Evolutionary conservation across 163 green algal species (phyloP), one percentile per base, ranked within the genome.

Genomic region (Chlorella variabilis): DNA sequence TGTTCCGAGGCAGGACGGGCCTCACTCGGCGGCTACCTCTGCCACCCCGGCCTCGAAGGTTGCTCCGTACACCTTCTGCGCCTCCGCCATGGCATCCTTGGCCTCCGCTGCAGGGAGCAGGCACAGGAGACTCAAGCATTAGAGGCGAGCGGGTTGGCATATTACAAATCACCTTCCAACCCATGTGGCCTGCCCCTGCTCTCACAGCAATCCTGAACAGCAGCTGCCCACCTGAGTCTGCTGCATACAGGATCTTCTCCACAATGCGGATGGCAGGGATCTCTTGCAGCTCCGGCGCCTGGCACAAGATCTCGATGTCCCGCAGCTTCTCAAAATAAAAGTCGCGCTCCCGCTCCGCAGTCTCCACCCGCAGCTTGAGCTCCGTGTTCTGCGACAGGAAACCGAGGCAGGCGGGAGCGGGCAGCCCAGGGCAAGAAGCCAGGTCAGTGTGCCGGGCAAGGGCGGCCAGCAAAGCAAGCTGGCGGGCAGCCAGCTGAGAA

Each of bases 301-400:
- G 95, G 90, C 96, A 98, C n/a, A 99, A 82, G 36, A 77, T 82
- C 81, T 98, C 93, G 2, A 97, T 87, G 33, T 93, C 90, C n/a
- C 89, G 84, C 69, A 91, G 73, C 71, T 85, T 88, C 68, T 85
- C 75, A 85, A 89, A 90, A 71, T 87, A 87, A 39, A 87, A 89
- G 41, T 90, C 84, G 34, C 93, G 87, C 84, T 97, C 93, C 49
- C 91, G 88, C 84, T 94, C 88, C 13, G 87, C 83, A 15, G 84
- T 90, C 49, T 82, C 71, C 68, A 93, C 77, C 78, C 90, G 71
- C 38, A 77, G 71, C 45, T 80, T 83, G 61, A 91, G 68, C 59
- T 89, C 75, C n/a, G 78, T 81, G 38, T 86, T 54, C 75, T 80
- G 61, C 21, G 51, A 38, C n/a, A 67, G 59, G 8, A 67, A 18